Conservation (phyloP, 164 flowering plant species). For the Dillenia suffruticosa region DNA sequence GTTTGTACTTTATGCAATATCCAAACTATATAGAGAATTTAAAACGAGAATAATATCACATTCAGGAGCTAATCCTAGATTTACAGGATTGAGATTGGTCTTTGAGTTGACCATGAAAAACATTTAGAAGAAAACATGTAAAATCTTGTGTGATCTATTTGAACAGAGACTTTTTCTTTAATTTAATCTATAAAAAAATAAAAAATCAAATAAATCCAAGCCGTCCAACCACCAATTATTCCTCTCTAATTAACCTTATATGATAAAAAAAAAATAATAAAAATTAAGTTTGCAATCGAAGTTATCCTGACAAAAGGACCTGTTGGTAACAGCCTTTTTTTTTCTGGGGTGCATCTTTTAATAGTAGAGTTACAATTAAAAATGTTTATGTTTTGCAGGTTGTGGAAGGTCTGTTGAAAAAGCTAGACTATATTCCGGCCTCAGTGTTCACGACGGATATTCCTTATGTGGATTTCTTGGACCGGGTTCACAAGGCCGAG, state of each 20-base stretch:
- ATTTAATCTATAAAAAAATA: too few relatives aligned
- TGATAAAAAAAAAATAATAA: conserved; percentile 1
- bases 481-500: conserved; percentile 96
- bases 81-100: too few relatives aligned
- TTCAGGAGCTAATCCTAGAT: background rate
- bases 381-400: conserved; percentile 43
- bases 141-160: conserved; percentile 51
- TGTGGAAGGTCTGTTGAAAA: conserved; percentile 57
- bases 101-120: conserved; percentile 2
- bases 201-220: conserved; percentile 16
- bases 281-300: conserved; percentile 15
- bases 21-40: background rate
- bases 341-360: background rate
- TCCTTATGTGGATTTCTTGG: conserved; percentile 80
- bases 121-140: conserved; percentile 36
- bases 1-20: conserved; percentile 1
- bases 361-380: background rate
- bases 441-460: conserved; percentile 76
- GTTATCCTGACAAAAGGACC: conserved; percentile 25
- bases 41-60: too few relatives aligned
- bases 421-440: conserved; percentile 57
- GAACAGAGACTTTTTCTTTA: background rate
- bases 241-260: conserved; percentile 10
- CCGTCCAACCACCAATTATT: conserved; percentile 36
- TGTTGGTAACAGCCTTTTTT: conserved; percentile 12